Evolutionary conservation across 2,329 filamentous ascomycete species (phyloP), one percentile per base, ranked within the genome.

Genomic region (Lasiodiplodia sp.): DNA sequence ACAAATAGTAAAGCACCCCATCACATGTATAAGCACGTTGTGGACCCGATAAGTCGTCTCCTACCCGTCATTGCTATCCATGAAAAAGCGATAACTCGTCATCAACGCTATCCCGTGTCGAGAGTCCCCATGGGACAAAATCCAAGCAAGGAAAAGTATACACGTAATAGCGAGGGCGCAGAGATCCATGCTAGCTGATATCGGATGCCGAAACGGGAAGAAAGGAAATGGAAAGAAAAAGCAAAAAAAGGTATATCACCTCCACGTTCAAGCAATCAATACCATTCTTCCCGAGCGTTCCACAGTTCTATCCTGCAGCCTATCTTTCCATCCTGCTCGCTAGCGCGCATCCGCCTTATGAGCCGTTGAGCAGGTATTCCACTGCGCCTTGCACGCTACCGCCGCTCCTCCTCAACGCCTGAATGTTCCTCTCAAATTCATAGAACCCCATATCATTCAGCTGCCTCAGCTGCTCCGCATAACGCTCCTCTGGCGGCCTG

Each of bases 381-480:
- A 96, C 88, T 5, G 93, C 96, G 12, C 95, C 96, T 79, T 98
- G 94, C 51, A 98, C 96, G 78, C 92, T 97, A 12, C 96, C 96
- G 10, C 96, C 96, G 70, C 92, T 93, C 75, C 95, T 88, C 79
- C 95, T 87, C 75, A 99, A 83, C 5, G 96, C 96, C 68, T 92
- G 90, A 38, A 99, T 89, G 74, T 99, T 99, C 73, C 92, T 85
- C 65, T 99, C 95, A 76, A 98, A 99, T 77, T 99, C 94, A 78
- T 90, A 97, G 82, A 99, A 99, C 3, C 96, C 96, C 96, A 99
- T 99, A 72, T 98, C 96, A 79, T 99, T 99, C 71, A 99, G 83
- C 82, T 98, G 94, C 70, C 93, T 87, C 62, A 99, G 84, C 81
- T 99, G 95, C 38, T 92, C 90, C 3, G 92, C 94, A 75, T 97